These are phyloP conservation scores for Tylopilus sp. DNA, from an alignment of 768 basidiomycete species.

Conservation along the genomic window DNA sequence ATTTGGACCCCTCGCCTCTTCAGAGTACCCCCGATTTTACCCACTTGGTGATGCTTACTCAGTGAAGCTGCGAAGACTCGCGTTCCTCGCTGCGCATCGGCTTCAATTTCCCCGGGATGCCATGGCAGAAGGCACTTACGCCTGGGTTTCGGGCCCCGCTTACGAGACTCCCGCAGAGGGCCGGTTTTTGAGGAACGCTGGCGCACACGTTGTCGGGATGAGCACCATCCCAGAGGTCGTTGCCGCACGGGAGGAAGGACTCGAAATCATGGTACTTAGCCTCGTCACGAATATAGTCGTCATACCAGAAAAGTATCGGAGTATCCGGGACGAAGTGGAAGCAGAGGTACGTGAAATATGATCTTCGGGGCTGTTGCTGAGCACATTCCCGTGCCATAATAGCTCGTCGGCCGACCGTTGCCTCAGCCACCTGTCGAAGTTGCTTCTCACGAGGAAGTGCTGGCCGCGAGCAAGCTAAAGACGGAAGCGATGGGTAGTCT, in stretches of 20 bases:
- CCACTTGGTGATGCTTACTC: conserved; percentile 86
- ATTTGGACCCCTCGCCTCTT: conserved; percentile 63
- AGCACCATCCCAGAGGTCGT: conserved; percentile 89
- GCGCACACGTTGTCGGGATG: conserved; percentile 93
- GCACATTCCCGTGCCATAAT: not conserved
- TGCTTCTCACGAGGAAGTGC: conserved; percentile 80
- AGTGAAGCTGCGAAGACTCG: conserved; percentile 59
- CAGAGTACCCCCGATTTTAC: conserved; percentile 68
- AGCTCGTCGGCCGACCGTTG: conserved; percentile 62
- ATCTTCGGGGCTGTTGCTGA: conserved; percentile 1
- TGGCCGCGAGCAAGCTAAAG: conserved; percentile 60
- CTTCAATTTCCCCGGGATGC: conserved; percentile 52
- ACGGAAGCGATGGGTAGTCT: conserved; percentile 69
- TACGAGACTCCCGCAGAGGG: conserved; percentile 91
- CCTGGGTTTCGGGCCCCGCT: conserved; percentile 88
- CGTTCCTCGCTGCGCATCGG: conserved; percentile 67
- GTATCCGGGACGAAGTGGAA: conserved; percentile 70
- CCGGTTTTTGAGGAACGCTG: conserved; percentile 64
- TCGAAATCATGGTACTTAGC: conserved; percentile 76
- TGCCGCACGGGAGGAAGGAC: conserved; percentile 69
- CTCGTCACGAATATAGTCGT: conserved; percentile 86
- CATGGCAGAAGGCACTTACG: conserved; percentile 80
- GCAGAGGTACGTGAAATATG: conserved; percentile 55
- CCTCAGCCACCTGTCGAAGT: conserved; percentile 39
- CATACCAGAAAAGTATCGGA: conserved; percentile 61